Evolutionary conservation across 257 asterid genomes (phyloP), one percentile per base, ranked within the genome.

Genomic region (Nicotiana benthamiana): DNA sequence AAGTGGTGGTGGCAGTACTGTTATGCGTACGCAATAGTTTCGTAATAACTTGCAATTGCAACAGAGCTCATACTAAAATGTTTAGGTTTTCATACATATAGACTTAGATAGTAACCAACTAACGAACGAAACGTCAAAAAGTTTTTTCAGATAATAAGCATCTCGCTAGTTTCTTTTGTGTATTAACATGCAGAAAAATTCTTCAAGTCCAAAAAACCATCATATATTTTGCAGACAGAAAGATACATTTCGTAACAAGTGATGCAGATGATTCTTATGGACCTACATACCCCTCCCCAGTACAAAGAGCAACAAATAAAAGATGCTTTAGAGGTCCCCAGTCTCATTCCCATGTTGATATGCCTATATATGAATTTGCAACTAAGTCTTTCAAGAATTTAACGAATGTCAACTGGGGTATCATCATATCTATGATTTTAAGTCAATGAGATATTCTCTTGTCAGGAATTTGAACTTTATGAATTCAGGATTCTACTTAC

Each of bases 201-300:
- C 63, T 51, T 60, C 7, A 16, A 78, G 83, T 81, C 87, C 26
- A 9, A 28, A 62, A 66, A 27, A 17, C 16, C 75, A 82, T 79
- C 83, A 78, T 63, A 75, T n/a, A 51, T 77, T 77, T 76, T 40
- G 20, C 12, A 28, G 54, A 56, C 74, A 46, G 18, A 60, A 51
- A 72, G 83, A 83, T 79, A 12, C 78, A 65, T n/a, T 28, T 63
- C 46, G 54, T 79, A 36, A 54, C 78, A 82, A 82, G 84, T 79
- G 83, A 82, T 79, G 17, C 48, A 17, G 85, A 53, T 61, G 83
- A 84, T 84, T 81, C 87, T 72, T 62, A 13, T 11, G 87, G 84
- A 65, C 85, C 85, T 83, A 82, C 80, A 26, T 62, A 53, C 8
- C 57, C 9, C 9, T 7, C 32, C 1, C 3, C 1, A 0, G 0